Evolutionary conservation across 257 asterid genomes (phyloP), one percentile per base, ranked within the genome.

Genomic region (Solanum gandarillasii): DNA sequence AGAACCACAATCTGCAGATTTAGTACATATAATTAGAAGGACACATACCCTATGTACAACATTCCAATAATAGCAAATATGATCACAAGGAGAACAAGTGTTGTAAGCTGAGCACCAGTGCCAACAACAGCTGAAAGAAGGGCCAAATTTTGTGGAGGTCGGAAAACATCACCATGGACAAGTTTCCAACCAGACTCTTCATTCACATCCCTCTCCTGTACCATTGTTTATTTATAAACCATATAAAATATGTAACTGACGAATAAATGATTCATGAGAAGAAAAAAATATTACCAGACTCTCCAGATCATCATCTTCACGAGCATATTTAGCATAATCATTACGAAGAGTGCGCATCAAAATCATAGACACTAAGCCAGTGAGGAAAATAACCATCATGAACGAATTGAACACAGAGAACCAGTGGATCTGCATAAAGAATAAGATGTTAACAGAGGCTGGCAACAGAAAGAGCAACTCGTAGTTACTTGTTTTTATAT

Each of bases 171-270:
- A 75, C 98, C 99, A 90, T 95, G 98, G 91, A 96, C 96, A 87
- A 96, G 98, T 89, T 96, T 96, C 99, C 99, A 96, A 84, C 99
- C 98, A 88, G 99, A 94, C 90, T 93, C 98, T 88, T 96, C 99
- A 91, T 43, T 93, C 82, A 94, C 96, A 72, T 94, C 98, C 84
- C 98, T 93, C 89, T 96, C 99, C 99, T 95, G 87, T 43, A 88
- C 84, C 90, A 41, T 84, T 74, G 74, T 43, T 43, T 82, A 48
- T 27, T 16, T 11, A 48, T 82, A 46, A 82, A 48, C n/a, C 25
- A 10, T 18, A 21, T 9, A 46, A 48, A 29, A 48, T 27, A 27
- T 23, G 75, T 31, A 23, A 43, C 67, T 41, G 9, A 27, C 38
- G 12, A 38, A 60, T 18, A 43, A 74, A 65, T 65, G 43, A 71